Conservation (phyloP, 805 yeast species). For the Sugiyamaella lignohabitans region DNA sequence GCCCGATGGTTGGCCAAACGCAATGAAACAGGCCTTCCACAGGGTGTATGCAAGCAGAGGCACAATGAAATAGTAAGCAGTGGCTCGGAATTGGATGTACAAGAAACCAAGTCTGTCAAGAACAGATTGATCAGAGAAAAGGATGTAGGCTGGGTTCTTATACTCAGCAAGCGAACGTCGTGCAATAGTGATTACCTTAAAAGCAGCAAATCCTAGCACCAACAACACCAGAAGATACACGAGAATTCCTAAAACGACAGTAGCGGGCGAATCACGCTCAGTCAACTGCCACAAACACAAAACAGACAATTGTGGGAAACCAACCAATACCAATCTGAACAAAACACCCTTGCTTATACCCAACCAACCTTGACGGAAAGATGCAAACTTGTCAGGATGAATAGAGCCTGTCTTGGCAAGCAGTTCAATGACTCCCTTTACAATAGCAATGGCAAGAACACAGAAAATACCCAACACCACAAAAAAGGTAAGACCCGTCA, state of each 20-base stretch:
- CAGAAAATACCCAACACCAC: conserved; percentile 63
- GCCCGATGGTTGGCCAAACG: conserved; percentile 75
- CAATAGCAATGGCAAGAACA: conserved; percentile 43
- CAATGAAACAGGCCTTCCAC: conserved; percentile 74
- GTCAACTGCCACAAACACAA: conserved; percentile 88
- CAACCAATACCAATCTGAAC: conserved; percentile 73
- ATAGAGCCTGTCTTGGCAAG: conserved; percentile 52
- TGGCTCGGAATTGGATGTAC: conserved; percentile 87
- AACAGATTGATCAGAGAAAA: conserved; percentile 75
- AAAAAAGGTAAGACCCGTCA: conserved; percentile 82
- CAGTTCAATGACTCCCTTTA: conserved; percentile 69
- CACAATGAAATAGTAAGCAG: conserved; percentile 73
- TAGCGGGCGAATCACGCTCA: conserved; percentile 75
- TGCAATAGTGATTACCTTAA: conserved; percentile 70
- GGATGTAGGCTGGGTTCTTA: conserved; percentile 86
- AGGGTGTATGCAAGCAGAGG: conserved; percentile 61
- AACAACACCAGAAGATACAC: conserved; percentile 52
- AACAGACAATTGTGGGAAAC: conserved; percentile 80
- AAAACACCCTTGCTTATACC: conserved; percentile 82
- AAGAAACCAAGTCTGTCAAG: conserved; percentile 87
- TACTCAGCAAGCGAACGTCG: conserved; percentile 60
- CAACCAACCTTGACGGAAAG: conserved; percentile 77
- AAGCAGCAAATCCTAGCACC: conserved; percentile 64
- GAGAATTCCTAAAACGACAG: conserved; percentile 70
- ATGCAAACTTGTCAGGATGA: conserved; percentile 57